Base-by-base conservation (phyloP, 2,329 filamentous ascomycete species). In the Madurella mycetomatis region DNA sequence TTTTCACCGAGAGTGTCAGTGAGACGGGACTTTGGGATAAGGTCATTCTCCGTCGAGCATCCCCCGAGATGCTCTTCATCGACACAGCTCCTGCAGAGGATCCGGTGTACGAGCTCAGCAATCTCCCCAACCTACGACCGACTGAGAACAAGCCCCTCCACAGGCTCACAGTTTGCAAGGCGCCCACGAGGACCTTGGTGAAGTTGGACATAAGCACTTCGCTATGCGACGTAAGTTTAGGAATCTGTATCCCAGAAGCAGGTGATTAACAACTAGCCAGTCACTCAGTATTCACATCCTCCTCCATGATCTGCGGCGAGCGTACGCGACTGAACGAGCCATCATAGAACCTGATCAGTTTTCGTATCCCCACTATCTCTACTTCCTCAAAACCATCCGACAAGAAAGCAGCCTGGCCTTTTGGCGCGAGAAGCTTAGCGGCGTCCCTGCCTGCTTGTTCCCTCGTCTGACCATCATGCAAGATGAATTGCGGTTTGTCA, bases 31-130 rank as follows among this genome's bases (percentile, higher is more conserved):
- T 81, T 0, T 81, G 76, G 53, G 77, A 81, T 53, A 76, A 75
- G 59, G 70, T 81, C 11, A 66, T 82, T 5, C 64, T 82, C 2
- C 71, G 71, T 9, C 72, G 70, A 45, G 69, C 72, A 15, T 79
- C 77, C 0, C 77, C 79, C 0, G 73, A 70, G 37, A 80, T 81
- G 73, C 67, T 81, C 4, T 81, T 81, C 50, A 72, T 82, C 43
- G 79, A 81, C 49, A 73, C 73, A 1, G 67, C 67, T 0, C 61
- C 71, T 46, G 55, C 70, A 52, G 64, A 74, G 60, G 63, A 76
- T 60, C 64, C 72, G 53, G 58, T 73, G 57, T 56, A 68, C 50
- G 60, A 73, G 15, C 68, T 76, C 43, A 68, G 69, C 53, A 73
- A 69, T 9, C 64, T 80, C 0, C 76, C 78, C 0, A 67, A 72